Base-by-base conservation (phyloP, 371 early-diverging fungal species). In the Apophysomyces variabilis region DNA sequence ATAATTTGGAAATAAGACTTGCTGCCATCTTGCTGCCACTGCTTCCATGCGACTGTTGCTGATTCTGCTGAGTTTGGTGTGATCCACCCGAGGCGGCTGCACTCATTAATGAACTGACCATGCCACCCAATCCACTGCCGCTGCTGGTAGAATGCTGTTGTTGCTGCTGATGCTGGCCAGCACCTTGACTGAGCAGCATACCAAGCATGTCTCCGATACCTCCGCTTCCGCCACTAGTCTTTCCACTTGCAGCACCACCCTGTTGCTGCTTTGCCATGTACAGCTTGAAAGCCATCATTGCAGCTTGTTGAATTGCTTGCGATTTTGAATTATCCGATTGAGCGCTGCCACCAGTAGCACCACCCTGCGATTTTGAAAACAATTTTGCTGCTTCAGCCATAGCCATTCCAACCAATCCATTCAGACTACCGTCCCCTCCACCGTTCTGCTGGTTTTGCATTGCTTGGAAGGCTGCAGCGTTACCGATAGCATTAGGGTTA, bases 391-490 rank as follows among this genome's bases (percentile, higher is more conserved):
- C 86, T 63, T 79, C 77, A 12, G 75, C 72, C 81, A 85, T 82
- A 37, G 84, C 86, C 81, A 78, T 85, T 46, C 78, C 75, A 9
- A 84, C 62, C 61, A 85, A 71, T 16, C 72, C 66, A 41, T 71
- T 63, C 77, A 83, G 66, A 37, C 81, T 76, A 39, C 79, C 83
- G 21, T 66, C 68, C 7, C 54, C 66, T 21, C 75, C 75, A 32
- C 64, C 47, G 18, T 69, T 35, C 35, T 68, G 58, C 36, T 72
- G 76, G 26, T 69, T 69, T 12, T 81, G 57, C 62, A 79, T 76
- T 35, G 84, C 84, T 64, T 81, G 68, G 7, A 78, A 74, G 65
- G 83, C 86, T 47, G 86, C 86, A 57, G 86, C 84, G 56, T 79
- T 76, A 67, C 86, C 86, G 7, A 84, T 73, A 35, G 74, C 77